These are phyloP conservation scores for Skeletonema grethae DNA, from an alignment of 108 stramenopile genomes.

Conservation along the genomic window DNA sequence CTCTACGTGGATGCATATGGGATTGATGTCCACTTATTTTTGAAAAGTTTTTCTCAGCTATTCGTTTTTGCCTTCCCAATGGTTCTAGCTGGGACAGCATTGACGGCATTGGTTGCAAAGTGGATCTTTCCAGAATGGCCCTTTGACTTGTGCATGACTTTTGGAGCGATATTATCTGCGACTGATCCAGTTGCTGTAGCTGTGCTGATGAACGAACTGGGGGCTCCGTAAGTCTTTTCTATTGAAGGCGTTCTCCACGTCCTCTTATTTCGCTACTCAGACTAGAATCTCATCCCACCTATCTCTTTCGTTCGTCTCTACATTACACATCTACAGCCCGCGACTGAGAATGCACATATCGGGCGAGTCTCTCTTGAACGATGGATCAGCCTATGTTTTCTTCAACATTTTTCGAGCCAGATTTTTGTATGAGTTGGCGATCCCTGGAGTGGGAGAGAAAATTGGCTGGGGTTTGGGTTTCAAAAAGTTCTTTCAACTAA, in stretches of 20 bases:
- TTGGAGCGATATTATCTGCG: constrained; percentile 23
- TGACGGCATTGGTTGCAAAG: constrained; percentile 43
- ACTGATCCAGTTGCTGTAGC: constrained; percentile 3
- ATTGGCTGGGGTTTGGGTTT: constrained; percentile 15
- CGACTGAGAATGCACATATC: constrained; percentile 6
- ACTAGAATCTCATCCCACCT: neutral
- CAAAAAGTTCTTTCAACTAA: constrained; percentile 20
- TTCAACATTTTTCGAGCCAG: constrained; percentile 89
- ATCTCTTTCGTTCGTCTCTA: neutral
- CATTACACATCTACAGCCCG: neutral
- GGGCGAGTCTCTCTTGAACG: constrained; percentile 59
- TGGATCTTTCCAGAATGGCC: constrained; percentile 49
- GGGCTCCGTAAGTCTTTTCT: neutral
- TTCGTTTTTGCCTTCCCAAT: constrained; percentile 85
- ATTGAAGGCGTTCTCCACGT: neutral
- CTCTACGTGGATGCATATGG: constrained; percentile 32
- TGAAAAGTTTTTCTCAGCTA: constrained; percentile 23
- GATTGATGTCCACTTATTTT: constrained; percentile 28
- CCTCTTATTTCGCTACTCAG: neutral
- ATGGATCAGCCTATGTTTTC: constrained; percentile 64
- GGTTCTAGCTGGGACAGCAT: constrained; percentile 48
- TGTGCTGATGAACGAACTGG: neutral
- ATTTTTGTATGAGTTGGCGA: constrained; percentile 80
- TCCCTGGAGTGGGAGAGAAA: neutral
- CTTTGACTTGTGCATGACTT: constrained; percentile 49